Evolutionary conservation across 306 rosid genomes (phyloP), one percentile per base, ranked within the genome.

Genomic region (Acacia acuminata): DNA sequence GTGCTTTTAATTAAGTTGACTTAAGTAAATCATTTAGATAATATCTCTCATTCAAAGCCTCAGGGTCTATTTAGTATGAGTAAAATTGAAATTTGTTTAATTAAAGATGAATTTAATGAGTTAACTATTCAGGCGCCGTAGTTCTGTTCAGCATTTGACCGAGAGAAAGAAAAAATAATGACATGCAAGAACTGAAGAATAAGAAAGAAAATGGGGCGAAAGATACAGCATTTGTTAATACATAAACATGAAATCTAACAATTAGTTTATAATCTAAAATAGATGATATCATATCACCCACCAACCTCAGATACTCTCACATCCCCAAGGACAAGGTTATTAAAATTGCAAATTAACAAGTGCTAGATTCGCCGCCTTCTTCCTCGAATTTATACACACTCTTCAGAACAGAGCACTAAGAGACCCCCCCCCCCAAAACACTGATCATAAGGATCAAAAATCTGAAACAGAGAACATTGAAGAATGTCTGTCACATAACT

Each of bases 401-500:
- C 84, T 79, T 40, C 66, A 25, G 67, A 11, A 22, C 32, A 58
- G 65, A 58, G 32, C 32, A 0, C 30, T 10, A 56, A 20, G 64
- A n/a, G 16, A 51, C 58, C 9, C 27, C 65, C 65, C 32, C 32
- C 7, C 32, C 0, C n/a, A n/a, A n/a, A n/a, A 22, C 32, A 13
- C 27, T 22, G 16, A 24, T 10, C 68, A 7, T 5, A 34, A 17
- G 45, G 71, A 24, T 3, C 56, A 5, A 8, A 67, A 67, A 67
- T 14, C 19, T 10, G 30, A 36, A 36, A 36, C 15, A 36, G 40
- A 10, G 15, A 63, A 83, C 16, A 4, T 42, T 22, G 36, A n/a
- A 10, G 77, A 10, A 44, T 47, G 47, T 65, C 69, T 67, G 53
- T 91, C 87, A 87, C 92, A 90, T 88, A 20, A 92, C 98, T 83